Conservation (phyloP, 2,329 filamentous ascomycete genomes). For the Cladosporium colombiae region DNA sequence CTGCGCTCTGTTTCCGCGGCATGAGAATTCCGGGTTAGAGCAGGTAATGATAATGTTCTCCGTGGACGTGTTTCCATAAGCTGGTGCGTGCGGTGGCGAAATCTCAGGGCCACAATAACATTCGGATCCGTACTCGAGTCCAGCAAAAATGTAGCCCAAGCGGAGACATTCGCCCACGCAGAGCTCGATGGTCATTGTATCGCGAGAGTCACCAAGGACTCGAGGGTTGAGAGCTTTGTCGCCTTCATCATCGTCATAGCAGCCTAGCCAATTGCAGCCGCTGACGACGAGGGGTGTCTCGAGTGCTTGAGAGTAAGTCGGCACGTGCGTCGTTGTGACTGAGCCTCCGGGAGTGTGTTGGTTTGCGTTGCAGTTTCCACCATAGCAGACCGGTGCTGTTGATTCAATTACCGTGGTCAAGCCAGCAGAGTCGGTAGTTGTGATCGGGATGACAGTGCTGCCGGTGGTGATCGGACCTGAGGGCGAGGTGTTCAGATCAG, state of each 20-base stretch:
- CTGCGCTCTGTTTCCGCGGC: constrained; percentile 6
- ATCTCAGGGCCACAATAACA: constrained; percentile 33
- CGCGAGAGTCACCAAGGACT: background rate
- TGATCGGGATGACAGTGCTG: constrained; percentile 4
- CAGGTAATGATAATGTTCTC: constrained; percentile 1
- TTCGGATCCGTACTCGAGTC: constrained; percentile 36
- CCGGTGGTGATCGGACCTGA: constrained; percentile 9
- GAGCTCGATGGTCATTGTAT: constrained; percentile 7
- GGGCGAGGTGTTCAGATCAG: background rate
- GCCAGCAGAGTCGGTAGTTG: constrained; percentile 5
- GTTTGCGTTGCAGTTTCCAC: background rate
- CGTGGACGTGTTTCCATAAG: constrained; percentile 9
- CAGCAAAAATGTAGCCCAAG: constrained; percentile 34
- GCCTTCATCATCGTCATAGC: background rate
- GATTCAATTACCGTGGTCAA: background rate
- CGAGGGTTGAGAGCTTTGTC: background rate
- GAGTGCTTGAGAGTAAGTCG: background rate
- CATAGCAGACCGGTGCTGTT: constrained; percentile 2
- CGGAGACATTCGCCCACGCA: constrained; percentile 7
- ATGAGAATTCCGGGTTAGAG: constrained; percentile 6
- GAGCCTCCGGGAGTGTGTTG: constrained; percentile 13
- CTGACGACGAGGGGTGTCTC: constrained; percentile 11
- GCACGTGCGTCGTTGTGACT: background rate
- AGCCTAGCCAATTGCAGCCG: constrained; percentile 3
- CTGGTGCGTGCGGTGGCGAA: background rate